These are phyloP conservation scores for Flammula alnicola DNA, from an alignment of 1,284 basidiomycete genomes.

Conservation along the genomic window DNA sequence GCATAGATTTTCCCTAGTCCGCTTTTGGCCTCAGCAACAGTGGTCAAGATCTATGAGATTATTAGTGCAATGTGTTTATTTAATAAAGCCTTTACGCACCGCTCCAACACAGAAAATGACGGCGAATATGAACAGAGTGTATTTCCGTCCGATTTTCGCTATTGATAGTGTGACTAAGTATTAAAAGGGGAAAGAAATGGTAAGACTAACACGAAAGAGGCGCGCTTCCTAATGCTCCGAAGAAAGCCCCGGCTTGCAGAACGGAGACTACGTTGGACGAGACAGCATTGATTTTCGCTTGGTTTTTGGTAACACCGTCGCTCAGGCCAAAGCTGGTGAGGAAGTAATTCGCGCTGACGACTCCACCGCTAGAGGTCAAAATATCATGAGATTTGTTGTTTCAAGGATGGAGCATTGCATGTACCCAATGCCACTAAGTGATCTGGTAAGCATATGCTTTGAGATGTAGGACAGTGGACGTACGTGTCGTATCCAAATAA, in stretches of 20 bases:
- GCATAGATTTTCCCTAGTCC: conserved; percentile 72
- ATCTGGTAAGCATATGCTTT: no score
- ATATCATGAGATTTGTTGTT: conserved; percentile 22
- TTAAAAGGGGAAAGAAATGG: background rate
- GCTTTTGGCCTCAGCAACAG: conserved; percentile 53
- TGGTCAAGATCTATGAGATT: conserved; percentile 48
- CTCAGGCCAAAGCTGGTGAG: conserved; percentile 62
- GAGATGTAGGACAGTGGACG: no score
- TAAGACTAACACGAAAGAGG: conserved; percentile 59
- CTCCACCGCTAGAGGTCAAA: conserved; percentile 53
- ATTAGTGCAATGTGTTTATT: background rate
- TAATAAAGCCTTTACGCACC: conserved; percentile 39
- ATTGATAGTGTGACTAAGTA: background rate
- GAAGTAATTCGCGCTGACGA: conserved; percentile 69
- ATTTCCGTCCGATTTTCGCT: conserved; percentile 61
- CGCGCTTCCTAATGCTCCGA: conserved; percentile 64
- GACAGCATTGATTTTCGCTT: conserved; percentile 46
- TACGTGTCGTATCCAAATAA: conserved; percentile 79
- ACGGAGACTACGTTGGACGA: conserved; percentile 68
- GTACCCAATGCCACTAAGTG: conserved; percentile 39
- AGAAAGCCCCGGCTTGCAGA: conserved; percentile 81
- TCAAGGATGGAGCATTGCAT: background rate
- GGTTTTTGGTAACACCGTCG: conserved; percentile 44
- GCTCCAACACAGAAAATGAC: conserved; percentile 71
- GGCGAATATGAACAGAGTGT: conserved; percentile 61